Conservation (phyloP, 2,329 filamentous ascomycete genomes). For the Nannizzia gypsea region DNA sequence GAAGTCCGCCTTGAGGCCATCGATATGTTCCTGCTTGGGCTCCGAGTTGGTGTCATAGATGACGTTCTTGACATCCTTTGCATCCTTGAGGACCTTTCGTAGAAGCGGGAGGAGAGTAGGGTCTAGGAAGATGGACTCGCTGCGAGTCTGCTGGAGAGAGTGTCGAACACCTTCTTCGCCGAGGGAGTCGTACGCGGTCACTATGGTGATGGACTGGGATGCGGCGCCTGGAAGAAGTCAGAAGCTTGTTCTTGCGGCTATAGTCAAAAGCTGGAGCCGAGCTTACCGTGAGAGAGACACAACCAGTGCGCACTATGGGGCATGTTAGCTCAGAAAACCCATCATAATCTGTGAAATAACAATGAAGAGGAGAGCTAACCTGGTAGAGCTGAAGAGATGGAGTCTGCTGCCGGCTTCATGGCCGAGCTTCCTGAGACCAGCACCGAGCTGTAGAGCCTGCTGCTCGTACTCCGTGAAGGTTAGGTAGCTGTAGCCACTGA, state of each 20-base stretch:
- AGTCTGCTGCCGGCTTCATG: slow-evolving; percentile 55
- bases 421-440: slow-evolving; percentile 63
- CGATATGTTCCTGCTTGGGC: slow-evolving; percentile 38
- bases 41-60: slow-evolving; percentile 44
- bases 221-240: slow-evolving; percentile 40
- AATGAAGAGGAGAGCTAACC: slow-evolving; percentile 35
- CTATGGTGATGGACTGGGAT: slow-evolving; percentile 80
- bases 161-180: slow-evolving; percentile 26
- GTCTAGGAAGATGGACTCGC: slow-evolving; percentile 26
- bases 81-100: slow-evolving; percentile 42
- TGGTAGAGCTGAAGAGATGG: slow-evolving; percentile 76
- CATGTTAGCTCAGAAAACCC: background rate
- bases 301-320: slow-evolving; percentile 63
- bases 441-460: slow-evolving; percentile 55
- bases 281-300: slow-evolving; percentile 58
- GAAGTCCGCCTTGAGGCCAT: slow-evolving; percentile 40
- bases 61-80: slow-evolving; percentile 41
- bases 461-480: slow-evolving; percentile 70
- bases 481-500: slow-evolving; percentile 62
- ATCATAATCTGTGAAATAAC: background rate
- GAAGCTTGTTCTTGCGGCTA: background rate
- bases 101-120: slow-evolving; percentile 36
- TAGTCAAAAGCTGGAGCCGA: background rate
- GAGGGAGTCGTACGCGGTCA: slow-evolving; percentile 43
- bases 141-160: slow-evolving; percentile 24